Conservation (phyloP, 2,329 filamentous ascomycete genomes). For the Triangularia verruculosa region DNA sequence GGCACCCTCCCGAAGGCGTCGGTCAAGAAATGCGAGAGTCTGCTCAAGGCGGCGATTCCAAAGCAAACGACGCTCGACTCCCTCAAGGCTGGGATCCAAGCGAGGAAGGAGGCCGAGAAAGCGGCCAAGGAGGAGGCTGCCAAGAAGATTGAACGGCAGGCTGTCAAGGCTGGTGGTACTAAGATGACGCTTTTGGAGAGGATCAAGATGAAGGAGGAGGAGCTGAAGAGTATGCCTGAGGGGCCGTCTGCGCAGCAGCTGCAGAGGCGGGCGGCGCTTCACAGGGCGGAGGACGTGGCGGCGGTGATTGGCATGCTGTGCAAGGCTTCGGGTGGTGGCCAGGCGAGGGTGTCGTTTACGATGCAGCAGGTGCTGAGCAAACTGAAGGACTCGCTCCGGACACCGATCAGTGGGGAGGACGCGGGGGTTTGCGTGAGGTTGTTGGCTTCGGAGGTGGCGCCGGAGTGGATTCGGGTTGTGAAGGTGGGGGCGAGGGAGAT, state of each 20-base stretch:
- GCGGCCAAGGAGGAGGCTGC: slow-evolving; percentile 36
- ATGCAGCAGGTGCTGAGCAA: slow-evolving; percentile 62
- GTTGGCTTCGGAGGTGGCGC: slow-evolving; percentile 53
- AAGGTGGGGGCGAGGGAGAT: slow-evolving; percentile 53
- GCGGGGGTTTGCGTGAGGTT: slow-evolving; percentile 48
- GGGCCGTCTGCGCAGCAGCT: slow-evolving; percentile 54
- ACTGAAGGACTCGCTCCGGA: slow-evolving; percentile 63
- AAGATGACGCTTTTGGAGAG: slow-evolving; percentile 72
- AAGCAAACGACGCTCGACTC: slow-evolving; percentile 63
- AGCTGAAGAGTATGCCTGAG: slow-evolving; percentile 43
- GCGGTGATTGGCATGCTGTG: slow-evolving; percentile 66
- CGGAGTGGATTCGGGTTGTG: slow-evolving; percentile 54
- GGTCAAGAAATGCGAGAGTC: slow-evolving; percentile 51
- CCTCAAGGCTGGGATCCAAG: slow-evolving; percentile 59
- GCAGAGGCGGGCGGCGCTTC: slow-evolving; percentile 61
- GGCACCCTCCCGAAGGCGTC: slow-evolving; percentile 53
- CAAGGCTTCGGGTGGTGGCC: slow-evolving; percentile 48
- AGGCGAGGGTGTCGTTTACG: slow-evolving; percentile 62
- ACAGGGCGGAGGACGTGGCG: slow-evolving; percentile 65
- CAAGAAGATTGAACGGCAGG: slow-evolving; percentile 30
- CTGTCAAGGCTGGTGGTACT: slow-evolving; percentile 42
- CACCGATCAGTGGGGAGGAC: slow-evolving; percentile 53
- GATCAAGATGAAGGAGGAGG: slow-evolving; percentile 66
- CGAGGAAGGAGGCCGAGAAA: slow-evolving; percentile 46
- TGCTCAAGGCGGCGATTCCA: slow-evolving; percentile 52